Evolutionary conservation across 1,284 basidiomycete species (phyloP).

Genomic region (Pascua sp.): DNA sequence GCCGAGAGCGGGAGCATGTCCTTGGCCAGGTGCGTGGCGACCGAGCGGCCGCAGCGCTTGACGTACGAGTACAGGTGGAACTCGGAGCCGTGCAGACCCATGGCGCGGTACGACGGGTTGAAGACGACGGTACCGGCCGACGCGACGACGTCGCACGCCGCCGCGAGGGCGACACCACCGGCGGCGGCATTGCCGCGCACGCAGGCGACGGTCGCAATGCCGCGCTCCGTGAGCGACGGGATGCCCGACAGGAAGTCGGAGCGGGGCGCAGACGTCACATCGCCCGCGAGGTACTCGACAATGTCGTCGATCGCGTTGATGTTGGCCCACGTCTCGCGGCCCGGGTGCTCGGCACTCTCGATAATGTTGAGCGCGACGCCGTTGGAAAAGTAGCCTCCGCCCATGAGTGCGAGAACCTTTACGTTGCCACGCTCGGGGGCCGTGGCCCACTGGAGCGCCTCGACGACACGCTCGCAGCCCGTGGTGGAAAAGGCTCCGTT

Average conservation of each 20-base stretch:
- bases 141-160: constrained; percentile 50
- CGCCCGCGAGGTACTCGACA: constrained; percentile 44
- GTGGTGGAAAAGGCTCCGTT: constrained; percentile 52
- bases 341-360: constrained; percentile 46
- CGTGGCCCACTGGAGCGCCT: constrained; percentile 46
- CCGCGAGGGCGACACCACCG: constrained; percentile 52
- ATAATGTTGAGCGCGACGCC: constrained; percentile 54
- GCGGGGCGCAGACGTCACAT: constrained; percentile 25
- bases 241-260: constrained; percentile 36
- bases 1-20: constrained; percentile 51
- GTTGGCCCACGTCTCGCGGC: constrained; percentile 52
- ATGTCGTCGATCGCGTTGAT: constrained; percentile 53
- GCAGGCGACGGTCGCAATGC: constrained; percentile 51
- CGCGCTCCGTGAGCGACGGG: constrained; percentile 43
- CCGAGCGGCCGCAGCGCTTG: constrained; percentile 43
- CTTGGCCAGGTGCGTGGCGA: constrained; percentile 39
- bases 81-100: constrained; percentile 52
- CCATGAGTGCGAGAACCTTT: constrained; percentile 49
- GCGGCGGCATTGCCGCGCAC: constrained; percentile 53
- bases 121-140: constrained; percentile 47
- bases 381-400: constrained; percentile 52
- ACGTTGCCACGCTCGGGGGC: constrained; percentile 40
- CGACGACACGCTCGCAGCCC: constrained; percentile 48
- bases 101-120: constrained; percentile 52
- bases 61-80: constrained; percentile 51